Evolutionary conservation across 495 filamentous ascomycete genomes (phyloP).

Genomic region (Recurvomyces mirabilis): DNA sequence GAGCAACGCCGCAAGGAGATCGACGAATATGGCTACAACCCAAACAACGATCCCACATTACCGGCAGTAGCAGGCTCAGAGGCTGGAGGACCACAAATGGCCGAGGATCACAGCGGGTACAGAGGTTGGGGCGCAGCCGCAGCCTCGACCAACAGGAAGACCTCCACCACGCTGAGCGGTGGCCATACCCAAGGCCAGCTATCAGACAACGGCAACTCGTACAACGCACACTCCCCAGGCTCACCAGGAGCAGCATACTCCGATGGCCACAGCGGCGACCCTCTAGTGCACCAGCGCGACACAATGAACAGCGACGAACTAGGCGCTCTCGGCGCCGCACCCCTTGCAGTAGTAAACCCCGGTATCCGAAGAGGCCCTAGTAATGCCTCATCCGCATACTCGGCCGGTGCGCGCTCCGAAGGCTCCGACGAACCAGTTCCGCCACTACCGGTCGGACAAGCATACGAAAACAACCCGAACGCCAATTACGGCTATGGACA

Average conservation of each 20-base stretch:
- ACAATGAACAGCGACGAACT: constrained; percentile 41
- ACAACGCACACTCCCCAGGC: constrained; percentile 43
- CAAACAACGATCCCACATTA: constrained; percentile 79
- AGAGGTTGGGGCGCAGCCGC: constrained; percentile 89
- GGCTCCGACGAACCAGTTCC: constrained; percentile 60
- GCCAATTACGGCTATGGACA: constrained; percentile 16
- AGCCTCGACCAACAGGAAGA: constrained; percentile 65
- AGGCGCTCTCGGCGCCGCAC: constrained; percentile 58
- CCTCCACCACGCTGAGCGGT: constrained; percentile 79
- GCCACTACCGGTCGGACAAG: constrained; percentile 28
- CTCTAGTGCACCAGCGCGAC: constrained; percentile 49
- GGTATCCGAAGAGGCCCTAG: constrained; percentile 83
- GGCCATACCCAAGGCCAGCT: constrained; percentile 52
- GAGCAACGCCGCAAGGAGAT: constrained; percentile 87
- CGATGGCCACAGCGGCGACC: constrained; percentile 62
- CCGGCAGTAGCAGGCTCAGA: constrained; percentile 46
- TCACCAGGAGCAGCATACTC: constrained; percentile 59
- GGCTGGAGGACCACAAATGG: constrained; percentile 36
- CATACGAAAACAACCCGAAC: constrained; percentile 36
- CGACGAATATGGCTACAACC: constrained; percentile 93
- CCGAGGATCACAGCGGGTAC: constrained; percentile 63
- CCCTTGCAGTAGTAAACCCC: constrained; percentile 46
- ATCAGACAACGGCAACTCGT: constrained; percentile 52
- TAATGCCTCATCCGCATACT: constrained; percentile 95
- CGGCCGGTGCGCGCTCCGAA: constrained; percentile 69